A percentile compares a stretch with the other conserved stretches of the same genome.
Conservation (phyloP, 768 basidiomycete genomes). For the Mycena metata region DNA sequence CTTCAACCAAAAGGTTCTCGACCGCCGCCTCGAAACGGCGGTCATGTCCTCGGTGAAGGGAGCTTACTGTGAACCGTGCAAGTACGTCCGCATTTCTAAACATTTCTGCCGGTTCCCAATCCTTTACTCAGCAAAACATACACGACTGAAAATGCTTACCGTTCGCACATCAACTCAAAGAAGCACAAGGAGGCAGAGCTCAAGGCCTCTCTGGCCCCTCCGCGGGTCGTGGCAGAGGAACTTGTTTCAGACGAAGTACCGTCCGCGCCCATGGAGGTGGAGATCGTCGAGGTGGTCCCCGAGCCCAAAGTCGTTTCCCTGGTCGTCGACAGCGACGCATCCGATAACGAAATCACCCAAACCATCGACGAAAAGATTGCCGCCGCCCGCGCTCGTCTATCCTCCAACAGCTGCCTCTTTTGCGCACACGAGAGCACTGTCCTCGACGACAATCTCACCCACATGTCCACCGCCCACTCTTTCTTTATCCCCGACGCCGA, state of each 20-base stretch:
- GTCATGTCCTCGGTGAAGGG: constrained; percentile 71
- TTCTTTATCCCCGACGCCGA: constrained; percentile 98
- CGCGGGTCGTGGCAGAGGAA: constrained; percentile 25
- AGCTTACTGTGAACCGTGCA: constrained; percentile 83
- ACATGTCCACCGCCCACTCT: constrained; percentile 91
- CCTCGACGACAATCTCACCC: constrained; percentile 77
- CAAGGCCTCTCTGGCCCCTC: constrained; percentile 52
- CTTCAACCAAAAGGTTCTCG: constrained; percentile 92
- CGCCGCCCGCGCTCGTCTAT: constrained; percentile 73
- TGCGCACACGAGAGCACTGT: constrained; percentile 69
- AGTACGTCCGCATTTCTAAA: constrained; percentile 63
- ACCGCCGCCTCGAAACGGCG: constrained; percentile 82
- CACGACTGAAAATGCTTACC: constrained; percentile 89
- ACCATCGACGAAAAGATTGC: constrained; percentile 84
- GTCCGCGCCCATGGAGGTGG: constrained; percentile 30
- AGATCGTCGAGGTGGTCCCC: constrained; percentile 34
- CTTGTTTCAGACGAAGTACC: constrained; percentile 39
- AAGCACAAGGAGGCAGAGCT: constrained; percentile 87
- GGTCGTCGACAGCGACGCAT: constrained; percentile 51
- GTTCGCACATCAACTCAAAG: constrained; percentile 89
- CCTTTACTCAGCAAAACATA: constrained; percentile 79
- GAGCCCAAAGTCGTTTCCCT: constrained; percentile 40
- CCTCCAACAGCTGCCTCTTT: constrained; percentile 86
- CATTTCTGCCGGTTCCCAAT: constrained; percentile 17
- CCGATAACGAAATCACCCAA: constrained; percentile 62